phyloP scores from a whole-genome alignment of 176 grass and related monocot genomes.

The Miscanthus lutarioriparius region DNA sequence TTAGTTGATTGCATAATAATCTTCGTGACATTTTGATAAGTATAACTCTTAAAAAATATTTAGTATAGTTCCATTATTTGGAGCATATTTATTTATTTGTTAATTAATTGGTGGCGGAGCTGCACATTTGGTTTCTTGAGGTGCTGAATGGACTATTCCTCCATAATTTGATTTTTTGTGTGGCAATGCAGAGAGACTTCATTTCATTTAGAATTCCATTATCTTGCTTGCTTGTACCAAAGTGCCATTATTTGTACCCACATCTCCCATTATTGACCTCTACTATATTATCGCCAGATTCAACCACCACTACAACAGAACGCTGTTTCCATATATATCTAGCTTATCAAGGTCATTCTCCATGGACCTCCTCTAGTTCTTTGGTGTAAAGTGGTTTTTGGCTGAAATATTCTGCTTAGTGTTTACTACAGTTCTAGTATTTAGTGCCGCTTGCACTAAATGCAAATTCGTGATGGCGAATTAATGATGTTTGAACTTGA shows the following conservation, averaged over 20 bases:
- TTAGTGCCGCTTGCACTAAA: constrained; percentile 11
- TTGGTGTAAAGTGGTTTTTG: constrained; percentile 35
- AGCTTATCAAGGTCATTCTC: constrained; percentile 68
- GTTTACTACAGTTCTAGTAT: constrained; percentile 26
- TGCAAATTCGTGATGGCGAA: constrained; percentile 22
- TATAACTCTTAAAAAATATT: neutral
- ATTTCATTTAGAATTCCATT: constrained; percentile 26
- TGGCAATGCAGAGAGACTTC: neutral
- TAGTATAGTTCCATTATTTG: neutral
- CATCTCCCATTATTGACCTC: constrained; percentile 47
- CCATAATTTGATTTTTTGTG: neutral
- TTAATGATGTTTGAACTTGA: constrained; percentile 9
- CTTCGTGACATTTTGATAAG: neutral
- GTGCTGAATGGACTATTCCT: neutral
- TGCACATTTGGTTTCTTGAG: constrained; percentile 18
- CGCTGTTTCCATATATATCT: constrained; percentile 52
- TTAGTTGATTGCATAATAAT: constrained; percentile 14
- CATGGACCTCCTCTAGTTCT: constrained; percentile 47
- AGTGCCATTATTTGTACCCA: constrained; percentile 28
- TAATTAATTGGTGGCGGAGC: neutral
- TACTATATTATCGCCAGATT: constrained; percentile 62
- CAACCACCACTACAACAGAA: constrained; percentile 58
- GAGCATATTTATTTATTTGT: neutral
- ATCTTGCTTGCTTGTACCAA: constrained; percentile 38
- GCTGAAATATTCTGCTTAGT: constrained; percentile 31